Conservation (phyloP, 495 filamentous ascomycete species). For the Penicillium samsonianum region DNA sequence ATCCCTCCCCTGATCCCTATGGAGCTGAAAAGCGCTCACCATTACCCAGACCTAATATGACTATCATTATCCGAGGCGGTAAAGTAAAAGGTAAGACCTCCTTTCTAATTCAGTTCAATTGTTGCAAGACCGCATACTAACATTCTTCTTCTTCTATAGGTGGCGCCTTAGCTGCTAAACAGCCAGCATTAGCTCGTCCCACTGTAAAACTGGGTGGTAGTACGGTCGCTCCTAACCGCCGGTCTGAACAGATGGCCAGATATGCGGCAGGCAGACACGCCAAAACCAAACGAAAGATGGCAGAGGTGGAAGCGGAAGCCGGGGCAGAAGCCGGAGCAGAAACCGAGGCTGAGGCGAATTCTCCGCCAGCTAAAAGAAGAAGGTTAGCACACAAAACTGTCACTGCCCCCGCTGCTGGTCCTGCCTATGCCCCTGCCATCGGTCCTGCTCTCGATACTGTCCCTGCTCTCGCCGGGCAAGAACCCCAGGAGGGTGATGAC, state of each 20-base stretch:
- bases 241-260: neutral
- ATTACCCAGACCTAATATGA: constrained; percentile 11
- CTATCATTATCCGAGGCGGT: constrained; percentile 11
- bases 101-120: neutral
- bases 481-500: neutral
- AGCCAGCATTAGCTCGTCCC: neutral
- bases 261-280: neutral
- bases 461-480: neutral
- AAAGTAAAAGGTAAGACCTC: neutral
- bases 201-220: neutral
- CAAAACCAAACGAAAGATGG: neutral
- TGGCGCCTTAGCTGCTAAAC: neutral
- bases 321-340: neutral
- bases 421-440: neutral
- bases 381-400: neutral
- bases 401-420: neutral
- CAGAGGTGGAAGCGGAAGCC: neutral
- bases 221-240: neutral
- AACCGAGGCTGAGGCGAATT: neutral
- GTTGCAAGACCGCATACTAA: neutral
- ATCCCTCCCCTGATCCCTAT: neutral
- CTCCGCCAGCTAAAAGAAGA: neutral
- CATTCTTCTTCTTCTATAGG: neutral
- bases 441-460: no score
- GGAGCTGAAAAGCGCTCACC: neutral